phyloP scores from a whole-genome alignment of 805 yeast genomes.

The Barnettozyma sp. region DNA sequence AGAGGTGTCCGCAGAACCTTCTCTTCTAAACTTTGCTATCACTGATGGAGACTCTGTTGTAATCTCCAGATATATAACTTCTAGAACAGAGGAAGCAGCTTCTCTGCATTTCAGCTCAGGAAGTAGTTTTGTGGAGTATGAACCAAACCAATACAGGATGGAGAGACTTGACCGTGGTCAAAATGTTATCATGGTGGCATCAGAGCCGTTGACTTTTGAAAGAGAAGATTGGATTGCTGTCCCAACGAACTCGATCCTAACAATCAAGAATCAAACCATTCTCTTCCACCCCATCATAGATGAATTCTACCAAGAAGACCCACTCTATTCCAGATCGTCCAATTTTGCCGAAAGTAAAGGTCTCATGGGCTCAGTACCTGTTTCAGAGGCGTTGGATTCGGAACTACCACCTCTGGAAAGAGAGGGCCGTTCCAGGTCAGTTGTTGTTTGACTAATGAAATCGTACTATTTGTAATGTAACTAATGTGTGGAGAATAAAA shows the following conservation, averaged over 20 bases:
- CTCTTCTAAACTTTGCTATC: constrained; percentile 85
- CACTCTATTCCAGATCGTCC: constrained; percentile 61
- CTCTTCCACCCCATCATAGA: constrained; percentile 86
- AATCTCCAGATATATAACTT: constrained; percentile 81
- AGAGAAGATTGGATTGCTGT: constrained; percentile 97
- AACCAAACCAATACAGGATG: constrained; percentile 90
- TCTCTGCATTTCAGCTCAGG: constrained; percentile 93
- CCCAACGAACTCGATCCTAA: constrained; percentile 82
- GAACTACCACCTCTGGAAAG: constrained; percentile 75
- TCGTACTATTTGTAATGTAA: background rate
- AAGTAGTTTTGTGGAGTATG: constrained; percentile 80
- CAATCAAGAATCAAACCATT: constrained; percentile 80
- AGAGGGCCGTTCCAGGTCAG: constrained; percentile 52
- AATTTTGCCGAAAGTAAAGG: constrained; percentile 87
- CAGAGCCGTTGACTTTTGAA: constrained; percentile 95
- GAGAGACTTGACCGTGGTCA: constrained; percentile 89
- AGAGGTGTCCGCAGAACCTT: constrained; percentile 64
- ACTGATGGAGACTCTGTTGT: constrained; percentile 88
- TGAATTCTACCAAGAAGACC: constrained; percentile 76
- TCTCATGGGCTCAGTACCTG: constrained; percentile 85
- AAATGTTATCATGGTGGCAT: constrained; percentile 92
- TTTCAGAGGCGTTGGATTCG: constrained; percentile 40
- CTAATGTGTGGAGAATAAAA: background rate
- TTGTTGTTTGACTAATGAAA: background rate
- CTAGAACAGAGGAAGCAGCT: constrained; percentile 91